Percentiles rank a stretch among this genome's conserved stretches.
phyloP scores from a whole-genome alignment of 305 asterid species.

The Ilex paraguariensis region DNA sequence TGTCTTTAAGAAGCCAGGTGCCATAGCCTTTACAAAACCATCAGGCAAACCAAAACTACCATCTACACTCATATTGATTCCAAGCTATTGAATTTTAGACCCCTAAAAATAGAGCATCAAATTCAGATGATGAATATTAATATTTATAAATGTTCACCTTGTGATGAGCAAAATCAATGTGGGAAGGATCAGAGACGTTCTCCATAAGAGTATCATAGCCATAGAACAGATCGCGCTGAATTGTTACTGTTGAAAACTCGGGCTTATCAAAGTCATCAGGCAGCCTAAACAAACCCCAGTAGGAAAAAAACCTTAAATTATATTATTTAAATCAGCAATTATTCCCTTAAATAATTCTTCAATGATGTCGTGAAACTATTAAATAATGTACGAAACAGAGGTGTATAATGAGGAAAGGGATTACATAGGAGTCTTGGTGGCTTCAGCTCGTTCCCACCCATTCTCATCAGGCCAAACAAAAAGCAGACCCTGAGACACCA shows the following conservation, averaged over 20 bases:
- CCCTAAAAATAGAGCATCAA: background rate
- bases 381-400: too few species aligned
- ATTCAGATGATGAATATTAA: background rate
- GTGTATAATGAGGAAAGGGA: background rate
- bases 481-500: slow-evolving; percentile 94
- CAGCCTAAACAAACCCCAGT: slow-evolving; percentile 53
- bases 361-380: too few species aligned
- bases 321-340: too few species aligned
- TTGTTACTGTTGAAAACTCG: slow-evolving; percentile 85
- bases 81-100: background rate
- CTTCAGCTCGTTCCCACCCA: slow-evolving; percentile 89
- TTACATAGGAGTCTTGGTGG: slow-evolving; percentile 76
- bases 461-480: slow-evolving; percentile 98
- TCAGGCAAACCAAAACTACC: too few species aligned
- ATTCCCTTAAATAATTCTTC: too few species aligned
- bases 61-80: background rate
- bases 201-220: slow-evolving; percentile 99
- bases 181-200: slow-evolving; percentile 99
- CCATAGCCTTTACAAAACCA: too few species aligned
- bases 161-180: slow-evolving; percentile 97
- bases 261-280: slow-evolving; percentile 94
- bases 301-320: slow-evolving; percentile 1
- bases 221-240: slow-evolving; percentile 91
- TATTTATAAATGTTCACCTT: slow-evolving; percentile 43
- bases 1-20: too few species aligned